Evolutionary conservation across 2,329 filamentous ascomycete genomes (phyloP), one percentile per base, ranked within the genome.

Genomic region (Alternaria gaisen): DNA sequence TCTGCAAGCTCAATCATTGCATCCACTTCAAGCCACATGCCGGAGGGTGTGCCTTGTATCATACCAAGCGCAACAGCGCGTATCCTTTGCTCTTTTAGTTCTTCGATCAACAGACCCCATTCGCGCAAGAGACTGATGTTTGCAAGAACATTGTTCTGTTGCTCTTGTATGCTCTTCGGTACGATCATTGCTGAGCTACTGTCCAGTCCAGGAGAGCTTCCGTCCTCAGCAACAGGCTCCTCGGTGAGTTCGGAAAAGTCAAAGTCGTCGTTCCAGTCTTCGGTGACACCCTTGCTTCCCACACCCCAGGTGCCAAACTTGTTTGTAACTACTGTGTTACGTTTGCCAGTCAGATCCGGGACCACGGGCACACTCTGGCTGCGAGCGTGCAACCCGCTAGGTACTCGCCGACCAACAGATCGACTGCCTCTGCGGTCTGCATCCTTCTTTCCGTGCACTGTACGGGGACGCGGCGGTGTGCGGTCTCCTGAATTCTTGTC

Each of bases 181-280:
- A 96, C 90, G n/a, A 90, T 79, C 87, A 93, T 91, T 48, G 73
- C 75, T 46, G 80, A 76, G 22, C 79, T 80, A 65, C 80, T 83
- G 72, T 84, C 75, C 54, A 81, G 72, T 16, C 80, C 75, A 57
- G 78, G 79, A 34, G 80, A 80, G 24, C 77, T 75, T 24, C 69
- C 68, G 24, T 71, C 76, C 34, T 73, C 72, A 28, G 70, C 68
- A 12, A 62, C 63, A 34, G 71, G 65, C 18, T 74, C 70, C 43
- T 85, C 83, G 26, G 82, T 79, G 12, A 80, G 73, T 48, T 88
- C 86, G 22, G 85, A 85, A 73, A 94, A 94, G 61, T 94, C 91
- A 69, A 96, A 95, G 75, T 96, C 92, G 65, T 94, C 91, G 69
- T 94, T 92, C 92, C 92, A 96, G 72, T 95, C 92, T 75, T 96